Evolutionary conservation across 768 basidiomycete genomes (phyloP), one percentile per base, ranked within the genome.

Genomic region (Boletus subparvulus): DNA sequence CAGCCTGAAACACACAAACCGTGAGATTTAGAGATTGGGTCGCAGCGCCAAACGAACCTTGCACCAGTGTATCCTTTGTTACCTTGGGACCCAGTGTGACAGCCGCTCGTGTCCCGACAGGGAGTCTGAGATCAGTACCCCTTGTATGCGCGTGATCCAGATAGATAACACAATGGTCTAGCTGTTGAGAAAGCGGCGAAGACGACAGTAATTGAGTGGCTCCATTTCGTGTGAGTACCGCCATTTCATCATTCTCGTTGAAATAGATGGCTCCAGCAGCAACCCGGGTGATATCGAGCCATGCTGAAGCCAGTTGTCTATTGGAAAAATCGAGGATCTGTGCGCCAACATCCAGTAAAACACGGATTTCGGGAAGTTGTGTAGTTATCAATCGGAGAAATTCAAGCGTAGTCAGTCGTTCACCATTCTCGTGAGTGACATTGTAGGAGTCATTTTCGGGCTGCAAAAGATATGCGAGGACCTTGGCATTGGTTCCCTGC

Each of bases 321-420:
- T 81, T 83, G 17, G 67, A 63, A 3, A 78, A 58, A 41, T 83
- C 81, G 4, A 83, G 70, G 52, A 83, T 77, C 60, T 83, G 82
- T 0, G 82, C 80, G 0, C 82, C 83, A 9, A 83, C 79, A 50
- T 84, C 82, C 4, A 83, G 64, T 24, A 83, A 62, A 14, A 83
- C 78, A 37, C 72, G 70, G 13, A 82, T 69, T 12, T 67, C 59
- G 0, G 76, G 75, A 0, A 48, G 48, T 54, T 78, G 72, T 2
- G 45, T 11, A 3, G 69, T 63, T 2, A 83, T 14, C 21, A 65
- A 44, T 3, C 57, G 26, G 32, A 80, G 55, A 46, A 69, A 32
- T 10, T 53, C 16, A 2, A 5, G n/a, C 0, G 64, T 51, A 3
- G 24, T 45, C 19, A 40, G 28, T 36, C 54, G 33, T n/a, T 47